phyloP scores from a whole-genome alignment of 2,329 filamentous ascomycete species.

The Fusarium pininemorale region DNA sequence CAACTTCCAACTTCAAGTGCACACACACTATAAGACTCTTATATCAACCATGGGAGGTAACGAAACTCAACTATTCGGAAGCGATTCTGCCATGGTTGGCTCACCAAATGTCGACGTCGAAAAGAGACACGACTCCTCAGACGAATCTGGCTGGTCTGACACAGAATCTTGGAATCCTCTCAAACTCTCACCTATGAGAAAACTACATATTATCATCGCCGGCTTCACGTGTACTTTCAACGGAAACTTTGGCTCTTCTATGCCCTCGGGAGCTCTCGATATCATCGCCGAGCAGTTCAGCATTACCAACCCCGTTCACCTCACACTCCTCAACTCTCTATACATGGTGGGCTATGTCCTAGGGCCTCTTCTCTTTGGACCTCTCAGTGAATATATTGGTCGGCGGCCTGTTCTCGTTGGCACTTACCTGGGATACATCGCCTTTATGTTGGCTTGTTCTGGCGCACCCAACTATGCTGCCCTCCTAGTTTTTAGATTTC shows the following conservation, averaged over 20 bases:
- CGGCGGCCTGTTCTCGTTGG: conserved; percentile 47
- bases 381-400: conserved; percentile 49
- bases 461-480: conserved; percentile 54
- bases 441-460: conserved; percentile 49
- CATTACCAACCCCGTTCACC: conserved; percentile 39
- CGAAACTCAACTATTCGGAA: conserved; percentile 9
- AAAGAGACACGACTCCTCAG: conserved; percentile 28
- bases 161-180: conserved; percentile 42
- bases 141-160: conserved; percentile 32
- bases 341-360: conserved; percentile 50
- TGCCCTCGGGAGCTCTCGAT: conserved; percentile 50
- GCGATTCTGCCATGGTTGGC: conserved; percentile 7
- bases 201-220: conserved; percentile 47
- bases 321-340: conserved; percentile 49
- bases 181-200: conserved; percentile 45
- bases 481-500: conserved; percentile 53
- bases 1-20: background rate
- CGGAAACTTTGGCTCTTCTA: conserved; percentile 49
- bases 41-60: conserved; percentile 11
- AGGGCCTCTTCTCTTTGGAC: conserved; percentile 48
- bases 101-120: background rate
- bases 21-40: background rate
- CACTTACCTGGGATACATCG: conserved; percentile 47
- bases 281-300: conserved; percentile 44
- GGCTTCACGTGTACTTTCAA: conserved; percentile 51